Percentiles rank a stretch among this genome's conserved stretches.
Conservation (phyloP, 441 rosid genomes). For the Hura crepitans region DNA sequence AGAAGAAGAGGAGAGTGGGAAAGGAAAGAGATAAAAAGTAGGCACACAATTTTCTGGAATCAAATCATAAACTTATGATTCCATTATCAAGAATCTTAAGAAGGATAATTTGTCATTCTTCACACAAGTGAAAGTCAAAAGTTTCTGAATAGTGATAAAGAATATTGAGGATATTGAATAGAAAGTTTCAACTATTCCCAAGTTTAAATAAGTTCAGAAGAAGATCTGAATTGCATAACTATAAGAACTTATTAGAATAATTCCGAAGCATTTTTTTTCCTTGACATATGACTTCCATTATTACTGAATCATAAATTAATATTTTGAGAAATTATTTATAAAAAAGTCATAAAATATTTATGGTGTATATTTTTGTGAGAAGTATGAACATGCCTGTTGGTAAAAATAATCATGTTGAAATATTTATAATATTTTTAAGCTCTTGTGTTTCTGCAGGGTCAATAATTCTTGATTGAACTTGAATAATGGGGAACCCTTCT, state of each 20-base stretch:
- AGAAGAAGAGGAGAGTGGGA: not conserved
- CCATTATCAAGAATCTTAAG: not conserved
- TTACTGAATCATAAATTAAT: not conserved
- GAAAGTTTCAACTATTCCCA: not conserved
- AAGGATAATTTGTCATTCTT: not conserved
- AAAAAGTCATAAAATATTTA: not conserved
- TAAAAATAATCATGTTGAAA: not conserved
- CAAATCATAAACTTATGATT: not conserved
- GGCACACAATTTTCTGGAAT: not conserved
- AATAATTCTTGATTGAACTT: not conserved
- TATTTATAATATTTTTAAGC: not conserved
- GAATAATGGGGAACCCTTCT: not conserved
- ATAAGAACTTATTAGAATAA: not conserved
- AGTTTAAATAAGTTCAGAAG: not conserved
- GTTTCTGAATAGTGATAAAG: not conserved
- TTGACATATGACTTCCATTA: not conserved
- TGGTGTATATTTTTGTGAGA: not conserved
- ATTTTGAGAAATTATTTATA: no score
- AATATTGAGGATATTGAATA: not conserved
- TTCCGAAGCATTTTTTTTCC: not conserved
- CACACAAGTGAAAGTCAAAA: not conserved
- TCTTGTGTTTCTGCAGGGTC: conserved; percentile 5
- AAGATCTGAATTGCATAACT: not conserved
- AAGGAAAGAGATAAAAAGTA: no score
- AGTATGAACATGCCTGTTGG: conserved; percentile 5